Evolutionary conservation across 2,329 filamentous ascomycete species (phyloP), one percentile per base, ranked within the genome.

Genomic region (Fusarium hainanense): DNA sequence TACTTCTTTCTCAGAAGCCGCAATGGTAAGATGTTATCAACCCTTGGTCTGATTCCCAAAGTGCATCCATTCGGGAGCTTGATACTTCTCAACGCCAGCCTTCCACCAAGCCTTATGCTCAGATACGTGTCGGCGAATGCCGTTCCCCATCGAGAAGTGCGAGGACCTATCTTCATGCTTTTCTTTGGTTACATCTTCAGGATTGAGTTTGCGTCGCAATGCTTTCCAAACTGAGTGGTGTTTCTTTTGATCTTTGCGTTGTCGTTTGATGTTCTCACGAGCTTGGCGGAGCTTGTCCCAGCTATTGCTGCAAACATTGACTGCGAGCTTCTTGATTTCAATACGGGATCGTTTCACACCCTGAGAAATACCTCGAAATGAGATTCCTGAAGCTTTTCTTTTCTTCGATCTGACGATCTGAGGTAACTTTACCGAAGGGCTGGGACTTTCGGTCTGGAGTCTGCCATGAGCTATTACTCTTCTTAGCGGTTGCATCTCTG

Each of bases 21-120:
- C 14, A 12, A 21, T 41, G 18, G 10, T 25, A 44, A 14, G 21
- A 20, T 40, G 8, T 18, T 9, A 49, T 49, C 16, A 9, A 49
- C 46, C 16, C 47, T 41, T 37, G 5, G 49, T 49, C 28, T 48
- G 60, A 42, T 54, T 34, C 21, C 66, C 66, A 68, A 80, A 79
- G 37, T 68, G 61, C 71, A 79, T 77, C 77, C 78, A 80, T 23
- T 71, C 60, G 7, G 77, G 77, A 14, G 76, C 76, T 20, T 72
- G 74, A 57, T 77, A 81, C 59, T 72, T 77, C 23, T 73, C 72
- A 6, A 78, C 75, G 6, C 78, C 79, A 10, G 78, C 78, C 48
- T 69, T 75, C 80, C 80, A 81, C 79, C 79, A 81, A 18, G 77
- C 75, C 34, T 77, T 68, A 32, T 74, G 67, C 14, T 71, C 73